Percentiles rank a stretch among this genome's conserved stretches.
phyloP scores from a whole-genome alignment of 1,139 yeast genomes.

The Tardiomyces digboiensis region DNA sequence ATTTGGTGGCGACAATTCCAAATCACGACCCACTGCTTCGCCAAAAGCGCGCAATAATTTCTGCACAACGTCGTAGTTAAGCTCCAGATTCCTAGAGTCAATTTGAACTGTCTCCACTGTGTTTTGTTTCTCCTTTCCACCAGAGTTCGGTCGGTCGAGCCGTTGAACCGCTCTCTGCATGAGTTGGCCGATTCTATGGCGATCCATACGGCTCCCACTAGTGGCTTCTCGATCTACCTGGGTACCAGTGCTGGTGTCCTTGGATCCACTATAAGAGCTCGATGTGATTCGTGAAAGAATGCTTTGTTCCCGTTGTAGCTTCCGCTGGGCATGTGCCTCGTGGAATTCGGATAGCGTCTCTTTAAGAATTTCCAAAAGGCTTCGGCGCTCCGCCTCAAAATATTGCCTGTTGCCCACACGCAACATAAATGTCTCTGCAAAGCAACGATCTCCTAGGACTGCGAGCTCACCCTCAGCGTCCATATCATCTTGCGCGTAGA shows the following conservation, averaged over 20 bases:
- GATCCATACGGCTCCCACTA: constrained; percentile 10
- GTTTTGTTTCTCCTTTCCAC: neutral
- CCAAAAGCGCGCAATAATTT: constrained; percentile 59
- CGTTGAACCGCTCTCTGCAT: constrained; percentile 22
- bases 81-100: constrained; percentile 1
- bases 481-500: constrained; percentile 27
- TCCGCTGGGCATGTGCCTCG: neutral
- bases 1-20: constrained; percentile 56
- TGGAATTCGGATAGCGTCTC: constrained; percentile 13
- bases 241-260: neutral
- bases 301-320: neutral
- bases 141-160: constrained; percentile 11
- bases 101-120: neutral
- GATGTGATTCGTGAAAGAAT: neutral
- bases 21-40: constrained; percentile 69
- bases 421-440: constrained; percentile 62
- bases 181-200: constrained; percentile 23
- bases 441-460: constrained; percentile 58
- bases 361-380: constrained; percentile 53
- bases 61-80: constrained; percentile 38
- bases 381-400: constrained; percentile 63
- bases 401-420: constrained; percentile 61
- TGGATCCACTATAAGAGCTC: neutral
- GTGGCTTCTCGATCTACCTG: constrained; percentile 4
- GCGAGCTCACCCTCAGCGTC: constrained; percentile 41